Evolutionary conservation across 2,329 filamentous ascomycete genomes (phyloP), one percentile per base, ranked within the genome.

Genomic region (Triangularia verruculosa): DNA sequence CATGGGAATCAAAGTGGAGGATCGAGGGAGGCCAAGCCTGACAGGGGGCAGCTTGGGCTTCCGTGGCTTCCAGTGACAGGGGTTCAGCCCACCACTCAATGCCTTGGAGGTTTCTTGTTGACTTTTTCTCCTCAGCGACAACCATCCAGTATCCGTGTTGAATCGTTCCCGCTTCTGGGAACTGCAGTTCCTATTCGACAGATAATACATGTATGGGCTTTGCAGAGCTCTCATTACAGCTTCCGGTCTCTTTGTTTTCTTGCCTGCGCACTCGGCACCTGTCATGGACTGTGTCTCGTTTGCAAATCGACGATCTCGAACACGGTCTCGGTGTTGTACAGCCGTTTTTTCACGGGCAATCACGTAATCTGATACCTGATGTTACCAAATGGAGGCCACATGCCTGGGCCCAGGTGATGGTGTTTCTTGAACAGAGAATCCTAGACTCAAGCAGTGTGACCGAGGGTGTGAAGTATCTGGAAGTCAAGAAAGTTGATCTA

Each of bases 361-460:
- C 66, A 69, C 68, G 69, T 69, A 70, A 69, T 67, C 47, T 59
- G 57, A 59, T 59, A 25, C 61, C 62, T 61, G 57, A 58, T 59
- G 47, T 59, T 59, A 39, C 55, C 59, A 61, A 59, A 57, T 28
- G 55, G 32, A 39, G 59, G 51, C 65, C 67, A 70, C 67, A 70
- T 67, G 64, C 24, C 55, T 51, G 52, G 55, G 54, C n/a, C 61
- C 67, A 65, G 66, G 59, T 68, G 65, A 69, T 67, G 59, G 61
- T 12, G 57, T 25, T 43, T 57, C 25, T 15, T 24, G 24, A 43
- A n/a, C 43, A 27, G 34, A 28, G 15, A 43, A 57, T 47, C 60
- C 62, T 63, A 8, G 25, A n/a, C 11, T 55, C 54, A 34, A 17
- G 28, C 55, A 57, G 55, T 58, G 56, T 39, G 20, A 58, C 56